Evolutionary conservation across 2,329 filamentous ascomycete genomes (phyloP), one percentile per base, ranked within the genome.

Genomic region (Trichoderma sp.): DNA sequence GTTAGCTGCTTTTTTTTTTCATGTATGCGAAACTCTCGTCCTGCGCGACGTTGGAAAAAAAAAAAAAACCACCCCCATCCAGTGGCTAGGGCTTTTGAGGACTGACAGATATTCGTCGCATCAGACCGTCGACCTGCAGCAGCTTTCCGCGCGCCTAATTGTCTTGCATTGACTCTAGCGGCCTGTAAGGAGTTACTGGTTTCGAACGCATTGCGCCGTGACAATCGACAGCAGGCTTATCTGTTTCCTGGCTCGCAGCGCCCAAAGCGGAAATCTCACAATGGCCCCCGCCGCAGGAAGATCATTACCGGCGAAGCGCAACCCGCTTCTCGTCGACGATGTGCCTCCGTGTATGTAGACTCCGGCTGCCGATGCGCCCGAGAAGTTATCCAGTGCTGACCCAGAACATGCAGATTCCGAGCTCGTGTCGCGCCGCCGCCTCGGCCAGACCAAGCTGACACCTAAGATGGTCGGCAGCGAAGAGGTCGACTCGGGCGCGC

Each of bases 381-480:
- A 59, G 24, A 24, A 21, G 7, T 13, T 11, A 11, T n/a, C 11
- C 16, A 31, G 16, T 37, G 72, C 77, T 79, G 55, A 79, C 75
- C 61, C 24, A 69, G 66, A 24, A 24, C 37, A 66, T 70, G 55
- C 76, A 94, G 91, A 91, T 80, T 79, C 85, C 71, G 91, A 93
- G 71, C 89, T 97, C 68, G 88, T 97, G 72, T 84, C 90, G 79
- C 91, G 94, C 77, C 92, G 96, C 77, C 92, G 95, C 74, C 86
- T 99, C 57, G 96, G 95, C 58, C 94, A 97, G 82, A 99, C 96
- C 29, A 92, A 96, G 81, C 87, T 99, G 72, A 90, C 91, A 11
- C 89, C 94, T 64, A 96, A 94, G 83, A 89, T 93, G 76, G 89
- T 90, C 40, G 89, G 91, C 74, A 88, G 89, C 79, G 90, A 93